Evolutionary conservation across 116 monocot species (phyloP), one percentile per base, ranked within the genome.

Genomic region (Iris pallida): DNA sequence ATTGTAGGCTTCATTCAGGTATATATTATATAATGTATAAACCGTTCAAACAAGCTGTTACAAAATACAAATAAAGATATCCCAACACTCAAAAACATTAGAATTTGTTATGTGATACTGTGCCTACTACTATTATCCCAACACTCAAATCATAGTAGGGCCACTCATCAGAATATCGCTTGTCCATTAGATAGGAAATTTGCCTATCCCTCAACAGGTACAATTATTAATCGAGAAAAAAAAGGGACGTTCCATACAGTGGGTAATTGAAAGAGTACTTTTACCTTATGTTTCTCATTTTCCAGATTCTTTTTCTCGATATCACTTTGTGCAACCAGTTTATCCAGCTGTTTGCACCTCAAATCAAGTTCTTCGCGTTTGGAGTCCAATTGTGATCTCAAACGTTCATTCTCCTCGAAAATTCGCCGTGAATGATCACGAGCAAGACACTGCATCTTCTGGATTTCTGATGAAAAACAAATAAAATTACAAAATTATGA

Each of bases 271-370:
- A 10, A 61, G 7, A 49, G 10, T 4, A 41, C 41, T 30, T 20
- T 12, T 80, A 95, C 95, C 91, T 86, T 88, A 53, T 83, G 64
- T 64, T 83, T 90, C 72, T 91, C 88, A 78, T 81, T 81, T 68
- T 78, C 79, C 20, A 91, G 86, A 52, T 67, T 80, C 57, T 65
- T 83, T 49, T 65, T 94, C 44, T 94, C 90, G 54, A 57, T 30
- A 20, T 90, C 90, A 68, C 55, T 81, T 53, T 82, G 84, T 63
- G 94, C 81, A 41, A 76, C 85, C 61, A 90, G 68, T 53, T 79
- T 71, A 61, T 84, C 81, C 45, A 90, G 82, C 59, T 87, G 85
- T 52, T 66, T 64, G 15, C 75, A 65, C 72, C 94, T 78, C 47
- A 54, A 10, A 45, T 86, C 86, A 71, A 95, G 76, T 69, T 95